Base-by-base conservation (phyloP, 768 basidiomycete species). In the Suillus brevipes region DNA sequence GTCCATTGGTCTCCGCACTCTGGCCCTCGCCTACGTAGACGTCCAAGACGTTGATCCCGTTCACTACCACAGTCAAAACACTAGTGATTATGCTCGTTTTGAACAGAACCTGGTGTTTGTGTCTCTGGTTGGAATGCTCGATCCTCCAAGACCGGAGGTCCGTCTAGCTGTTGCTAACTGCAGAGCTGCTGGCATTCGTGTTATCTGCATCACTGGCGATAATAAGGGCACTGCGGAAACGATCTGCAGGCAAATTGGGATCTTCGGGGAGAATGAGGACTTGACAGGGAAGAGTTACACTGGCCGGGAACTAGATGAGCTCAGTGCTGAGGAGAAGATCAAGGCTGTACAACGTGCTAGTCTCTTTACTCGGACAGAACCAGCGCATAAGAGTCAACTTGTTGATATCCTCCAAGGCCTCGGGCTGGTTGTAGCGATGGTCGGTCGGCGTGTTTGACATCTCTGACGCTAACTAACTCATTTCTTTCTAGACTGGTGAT, bases 151-250 rank as follows among this genome's bases (percentile, higher is more conserved):
- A 36, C 96, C 97, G 5, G 97, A 98, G 78, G 97, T 95, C 47
- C 84, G 85, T 38, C 82, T 77, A 42, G 96, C 97, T 13, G 87
- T 99, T 36, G 91, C 89, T 40, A 94, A 93, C 75, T 98, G 96
- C 80, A 88, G 82, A 70, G 89, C 92, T 18, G 97, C 96, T 9
- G 97, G 97, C 18, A 97, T 99, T 70, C 86, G 96, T 45, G 95
- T 98, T 53, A 88, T 99, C 70, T 97, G 97, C 72, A 97, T 99
- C 75, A 99, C 97, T 4, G 97, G 97, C 49, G 97, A 99, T 78
- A 98, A 97, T 81, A 96, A 96, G 81, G 89, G 91, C 66, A 99
- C 97, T 23, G 97, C 96, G 52, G 97, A 98, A 82, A 94, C 95
- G 36, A 98, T 99, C 71, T 98, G 95, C 78, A 83, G 94, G 65